Evolutionary conservation across 768 basidiomycete species (phyloP), one percentile per base, ranked within the genome.

Genomic region (Sutorius australiensis): DNA sequence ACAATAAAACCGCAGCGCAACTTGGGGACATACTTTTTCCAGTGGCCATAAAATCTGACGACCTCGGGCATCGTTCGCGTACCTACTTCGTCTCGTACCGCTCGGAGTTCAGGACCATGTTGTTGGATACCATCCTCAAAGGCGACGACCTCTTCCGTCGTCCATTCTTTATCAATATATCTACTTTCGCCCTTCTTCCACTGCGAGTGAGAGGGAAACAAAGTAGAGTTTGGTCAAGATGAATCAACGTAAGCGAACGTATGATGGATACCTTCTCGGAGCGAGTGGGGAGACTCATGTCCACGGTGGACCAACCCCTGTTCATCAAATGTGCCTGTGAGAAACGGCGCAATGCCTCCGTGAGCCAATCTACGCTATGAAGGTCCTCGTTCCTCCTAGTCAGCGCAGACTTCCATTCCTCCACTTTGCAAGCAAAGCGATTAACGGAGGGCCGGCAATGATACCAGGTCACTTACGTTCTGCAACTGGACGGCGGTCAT

Each of bases 61-160:
- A 92, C 81, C 62, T 93, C 92, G 28, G 80, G 75, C 63, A 91
- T 79, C 0, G 83, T 75, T 51, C 90, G 76, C 3, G 83, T 80
- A 21, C 77, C 77, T 39, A 93, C 77, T 63, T 91, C 88, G 28
- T 89, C 87, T 46, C 84, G 75, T 24, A 92, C 86, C 5, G 81
- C 80, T 37, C 89, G 83, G 48, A 93, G 82, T 64, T 93, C 91
- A 12, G 89, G 86, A 30, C 88, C 87, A 58, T 89, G 81, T n/a
- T 74, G 72, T 44, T 73, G 61, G 43, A 92, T 86, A 5, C 80
- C 87, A 58, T 88, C 86, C 64, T 92, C 88, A 67, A 93, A 93
- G 3, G 82, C 81, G 17, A 79, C 77, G 16, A 82, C 67, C 61
- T 93, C 91, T 47, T 86, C 83, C 21, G 75, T 72, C 2, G 75